Base-by-base conservation (phyloP, 768 basidiomycete genomes). In the Austroboletus eburneus region DNA sequence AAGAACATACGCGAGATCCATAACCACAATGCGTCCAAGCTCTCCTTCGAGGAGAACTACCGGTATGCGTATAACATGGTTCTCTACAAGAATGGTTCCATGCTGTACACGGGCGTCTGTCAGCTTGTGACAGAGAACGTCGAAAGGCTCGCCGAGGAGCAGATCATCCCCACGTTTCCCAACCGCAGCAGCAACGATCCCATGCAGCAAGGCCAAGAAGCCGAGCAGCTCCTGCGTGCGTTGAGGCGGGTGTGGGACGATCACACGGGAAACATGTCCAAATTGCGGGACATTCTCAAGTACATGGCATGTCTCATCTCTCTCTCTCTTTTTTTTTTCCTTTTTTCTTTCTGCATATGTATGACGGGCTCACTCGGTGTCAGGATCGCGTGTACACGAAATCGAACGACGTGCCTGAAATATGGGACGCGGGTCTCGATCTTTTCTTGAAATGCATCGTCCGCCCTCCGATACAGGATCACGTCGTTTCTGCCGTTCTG, bases 51-150 rank as follows among this genome's bases (percentile, higher is more conserved):
- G 64, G 93, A 94, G 69, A 90, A 91, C 55, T 91, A 96, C 64
- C 79, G 95, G 35, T 92, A 87, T 64, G 91, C 86, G 17, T 96
- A 96, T 69, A 92, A 93, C 62, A 83, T 98, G 79, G 93, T 96
- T 5, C 77, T 96, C 4, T 78, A 85, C 59, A 90, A 88, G 63
- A 78, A 85, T 43, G 92, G 91, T 3, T 83, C 85, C 47, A 80
- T 77, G 69, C 73, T 99, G 20, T 98, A 98, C 68, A 81, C 83
- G 29, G 94, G 93, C 5, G 81, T 95, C 36, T 83, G 74, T 46
- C 68, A 76, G 38, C 80, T 98, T 25, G 80, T 99, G 35, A 71
- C 77, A 10, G 83, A 89, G 57, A 90, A 99, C 61, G 77, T 99
- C 30, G 82, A 91, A 43, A 70, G 75, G 35, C 79, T 97, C 33